Conservation (phyloP, 306 rosid species). For the Medicago lupulina region DNA sequence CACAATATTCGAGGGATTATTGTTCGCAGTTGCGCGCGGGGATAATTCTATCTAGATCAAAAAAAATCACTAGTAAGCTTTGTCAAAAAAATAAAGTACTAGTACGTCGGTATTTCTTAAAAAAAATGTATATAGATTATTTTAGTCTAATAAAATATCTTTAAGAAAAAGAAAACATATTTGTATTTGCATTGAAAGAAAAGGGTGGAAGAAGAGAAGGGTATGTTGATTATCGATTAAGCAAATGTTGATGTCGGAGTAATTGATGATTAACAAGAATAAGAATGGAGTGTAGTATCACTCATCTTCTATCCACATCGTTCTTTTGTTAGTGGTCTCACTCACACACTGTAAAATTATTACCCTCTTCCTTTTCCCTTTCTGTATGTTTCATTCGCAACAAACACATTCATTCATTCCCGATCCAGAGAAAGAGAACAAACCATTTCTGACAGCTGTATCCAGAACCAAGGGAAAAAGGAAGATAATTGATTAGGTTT, state of each 20-base stretch:
- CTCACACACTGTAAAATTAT: slow-evolving; percentile 36
- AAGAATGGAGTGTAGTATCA: slow-evolving; percentile 40
- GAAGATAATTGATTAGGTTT: no score
- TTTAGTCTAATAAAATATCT: no score
- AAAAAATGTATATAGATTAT: no score
- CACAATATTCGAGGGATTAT: no score
- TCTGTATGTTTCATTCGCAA: slow-evolving; percentile 13
- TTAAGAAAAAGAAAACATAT: no score
- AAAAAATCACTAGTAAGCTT: no score
- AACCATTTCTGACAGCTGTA: slow-evolving; percentile 46
- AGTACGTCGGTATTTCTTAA: no score
- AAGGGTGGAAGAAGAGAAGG: no score
- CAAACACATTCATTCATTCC: background rate
- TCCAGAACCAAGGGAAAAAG: slow-evolving; percentile 5
- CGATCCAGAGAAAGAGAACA: slow-evolving; percentile 40
- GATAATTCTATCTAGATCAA: no score
- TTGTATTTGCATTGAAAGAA: no score
- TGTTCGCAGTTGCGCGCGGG: no score
- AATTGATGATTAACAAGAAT: slow-evolving; percentile 31
- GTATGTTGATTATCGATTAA: background rate
- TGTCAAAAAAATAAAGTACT: no score
- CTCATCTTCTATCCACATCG: slow-evolving; percentile 39
- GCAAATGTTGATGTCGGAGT: background rate
- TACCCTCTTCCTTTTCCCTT: background rate
- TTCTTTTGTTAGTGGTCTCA: slow-evolving; percentile 34